Evolutionary conservation across 345 rosid species (phyloP).

Genomic region (Populus alba): DNA sequence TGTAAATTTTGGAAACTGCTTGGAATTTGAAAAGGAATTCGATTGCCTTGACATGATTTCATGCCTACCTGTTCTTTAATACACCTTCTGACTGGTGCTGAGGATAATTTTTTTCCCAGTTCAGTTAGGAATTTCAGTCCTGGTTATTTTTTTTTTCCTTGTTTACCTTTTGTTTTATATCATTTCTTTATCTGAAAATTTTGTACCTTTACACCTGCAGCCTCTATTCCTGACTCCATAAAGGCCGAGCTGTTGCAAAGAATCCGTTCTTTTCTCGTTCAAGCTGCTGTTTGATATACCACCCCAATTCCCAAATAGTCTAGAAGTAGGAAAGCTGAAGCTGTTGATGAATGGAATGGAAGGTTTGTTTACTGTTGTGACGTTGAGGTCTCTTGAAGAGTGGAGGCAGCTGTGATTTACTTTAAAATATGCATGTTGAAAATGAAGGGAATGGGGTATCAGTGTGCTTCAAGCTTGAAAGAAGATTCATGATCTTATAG

Average conservation of each 20-base stretch:
- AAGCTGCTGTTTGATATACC: conserved; percentile 37
- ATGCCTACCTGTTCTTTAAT: neutral
- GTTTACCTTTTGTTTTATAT: neutral
- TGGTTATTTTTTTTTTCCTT: neutral
- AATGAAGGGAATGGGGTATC: neutral
- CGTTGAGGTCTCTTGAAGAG: neutral
- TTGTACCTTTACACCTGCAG: conserved; percentile 36
- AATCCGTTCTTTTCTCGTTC: conserved; percentile 51
- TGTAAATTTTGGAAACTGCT: neutral
- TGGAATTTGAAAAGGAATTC: neutral
- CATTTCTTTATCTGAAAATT: neutral
- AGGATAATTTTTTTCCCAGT: neutral
- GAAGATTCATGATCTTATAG: neutral
- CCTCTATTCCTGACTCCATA: conserved; percentile 63
- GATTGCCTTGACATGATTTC: neutral
- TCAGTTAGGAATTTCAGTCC: neutral
- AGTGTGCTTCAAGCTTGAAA: neutral
- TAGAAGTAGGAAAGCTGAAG: neutral
- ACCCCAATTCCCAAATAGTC: neutral
- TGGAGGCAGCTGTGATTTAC: neutral
- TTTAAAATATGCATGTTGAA: neutral
- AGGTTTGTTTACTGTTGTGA: neutral
- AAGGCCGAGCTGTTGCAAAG: conserved; percentile 69
- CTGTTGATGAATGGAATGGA: conserved; percentile 3
- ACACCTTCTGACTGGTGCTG: neutral